These are phyloP conservation scores for Antrodiella citrinella DNA, from an alignment of 768 basidiomycete genomes.

Conservation along the genomic window DNA sequence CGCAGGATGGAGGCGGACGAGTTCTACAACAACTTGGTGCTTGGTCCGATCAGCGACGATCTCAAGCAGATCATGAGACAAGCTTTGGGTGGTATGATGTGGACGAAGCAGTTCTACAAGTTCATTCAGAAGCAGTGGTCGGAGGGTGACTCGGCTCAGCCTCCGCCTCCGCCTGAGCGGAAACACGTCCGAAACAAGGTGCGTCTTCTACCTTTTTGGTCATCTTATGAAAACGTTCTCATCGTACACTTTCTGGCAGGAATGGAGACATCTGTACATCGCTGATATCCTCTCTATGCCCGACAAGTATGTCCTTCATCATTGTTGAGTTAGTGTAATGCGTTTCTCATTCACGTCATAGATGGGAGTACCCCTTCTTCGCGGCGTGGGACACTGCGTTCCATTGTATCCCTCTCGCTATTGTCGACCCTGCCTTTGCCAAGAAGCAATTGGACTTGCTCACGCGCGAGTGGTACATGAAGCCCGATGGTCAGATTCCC, in stretches of 20 bases:
- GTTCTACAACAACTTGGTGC: slow-evolving; percentile 77
- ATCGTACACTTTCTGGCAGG: slow-evolving; percentile 35
- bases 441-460: slow-evolving; percentile 96
- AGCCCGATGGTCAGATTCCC: slow-evolving; percentile 96
- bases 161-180: slow-evolving; percentile 85
- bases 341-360: slow-evolving; percentile 20
- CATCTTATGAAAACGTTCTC: background rate
- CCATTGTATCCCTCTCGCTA: slow-evolving; percentile 95
- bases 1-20: slow-evolving; percentile 92
- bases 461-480: slow-evolving; percentile 99
- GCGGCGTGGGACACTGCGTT: slow-evolving; percentile 99
- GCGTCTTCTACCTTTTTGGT: slow-evolving; percentile 13
- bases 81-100: slow-evolving; percentile 93
- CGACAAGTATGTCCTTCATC: slow-evolving; percentile 62
- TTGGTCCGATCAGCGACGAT: slow-evolving; percentile 86
- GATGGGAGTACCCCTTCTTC: slow-evolving; percentile 99
- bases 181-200: slow-evolving; percentile 81
- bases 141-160: slow-evolving; percentile 91
- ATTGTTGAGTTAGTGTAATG: background rate
- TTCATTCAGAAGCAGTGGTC: slow-evolving; percentile 97
- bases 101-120: slow-evolving; percentile 97
- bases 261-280: slow-evolving; percentile 94
- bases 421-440: slow-evolving; percentile 91
- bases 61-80: slow-evolving; percentile 94
- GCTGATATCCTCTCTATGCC: slow-evolving; percentile 98